Evolutionary conservation across 495 filamentous ascomycete genomes (phyloP), one percentile per base, ranked within the genome.

Genomic region (Xylaria intraflava): DNA sequence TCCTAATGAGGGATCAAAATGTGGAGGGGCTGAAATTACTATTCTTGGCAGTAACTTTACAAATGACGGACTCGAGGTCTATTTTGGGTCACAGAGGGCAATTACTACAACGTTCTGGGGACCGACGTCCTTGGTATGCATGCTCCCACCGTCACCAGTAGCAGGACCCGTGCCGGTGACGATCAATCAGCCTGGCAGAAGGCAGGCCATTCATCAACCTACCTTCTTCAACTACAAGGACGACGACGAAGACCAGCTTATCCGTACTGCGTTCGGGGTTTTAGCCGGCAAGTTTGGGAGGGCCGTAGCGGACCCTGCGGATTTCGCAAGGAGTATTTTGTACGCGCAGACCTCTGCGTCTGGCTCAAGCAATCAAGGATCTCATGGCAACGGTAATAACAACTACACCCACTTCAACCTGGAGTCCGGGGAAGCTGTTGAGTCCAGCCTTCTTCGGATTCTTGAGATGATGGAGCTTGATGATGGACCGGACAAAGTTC

Each of bases 21-120:
- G 77, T 22, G 92, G 92, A 51, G 89, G 90, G 11, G 86, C 87
- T 29, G 90, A 96, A 60, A 88, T 96, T 11, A 89, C 87, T 0
- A 76, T 91, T 49, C 71, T 92, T 23, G 91, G 92, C 6, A 85
- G 80, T 59, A 83, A 83, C 19, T 96, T 96, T 59, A 82, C 79
- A 31, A 80, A 84, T 41, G 61, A 53, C 46, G 88, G 88, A 5
- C 79, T 92, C 62, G 86, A 89, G 49, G 89, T 95, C 52, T 84
- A 90, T 60, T 96, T 96, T 67, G 91, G 90, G 16, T 83, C 89
- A 40, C 78, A 76, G 3, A 74, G 81, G 30, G 91, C 92, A 9
- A 85, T 83, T 1, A 87, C 85, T 9, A 92, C 88, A 10, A 88
- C 86, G 1, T 94, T 77, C 60, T 95, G 89, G 84, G 87, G 88